Base-by-base conservation (phyloP, 1,284 basidiomycete genomes). In the Paramarasmius palmivorus region DNA sequence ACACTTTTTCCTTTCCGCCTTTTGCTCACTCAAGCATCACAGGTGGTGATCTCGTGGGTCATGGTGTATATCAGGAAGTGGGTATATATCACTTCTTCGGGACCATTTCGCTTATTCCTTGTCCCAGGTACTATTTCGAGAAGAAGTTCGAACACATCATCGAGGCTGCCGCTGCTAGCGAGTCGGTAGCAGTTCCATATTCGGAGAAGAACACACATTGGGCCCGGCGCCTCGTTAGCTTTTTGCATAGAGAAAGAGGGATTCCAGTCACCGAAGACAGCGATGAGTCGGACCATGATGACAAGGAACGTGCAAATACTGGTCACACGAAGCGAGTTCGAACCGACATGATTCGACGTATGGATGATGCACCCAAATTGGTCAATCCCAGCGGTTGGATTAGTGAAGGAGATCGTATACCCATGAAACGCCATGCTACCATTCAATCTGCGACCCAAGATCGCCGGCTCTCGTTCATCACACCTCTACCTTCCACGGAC, bases 311-410 rank as follows among this genome's bases (percentile, higher is more conserved):
- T 25, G 64, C 61, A 36, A 63, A 58, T n/a, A 40, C 15, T 0
- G 44, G 44, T 15, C 2, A 17, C 22, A 54, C 64, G 2, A 66
- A 63, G 37, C 77, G 71, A 49, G 59, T 95, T n/a, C 74, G 81
- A 38, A 77, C 88, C 32, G 86, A 92, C 57, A 95, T 95, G 93
- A 95, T 96, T 61, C 83, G 86, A 38, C 77, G 93, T 36, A 82
- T 92, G 70, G 87, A 92, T 52, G 84, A 83, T 48, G 85, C 85
- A 0, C 90, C 92, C 1, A 88, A 87, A 57, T 77, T 84, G n/a
- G 79, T 97, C 41, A 87, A 95, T 66, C 91, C 91, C 2, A 94
- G 87, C 69, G 93, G 90, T 9, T 83, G 76, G 77, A 76, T 87
- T 38, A 81, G 75, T 45, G 78, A 81, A 57, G 74, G 72, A n/a